Evolutionary conservation across 441 rosid species (phyloP), one percentile per base, ranked within the genome.

Genomic region (Heliophila coronopifolia): DNA sequence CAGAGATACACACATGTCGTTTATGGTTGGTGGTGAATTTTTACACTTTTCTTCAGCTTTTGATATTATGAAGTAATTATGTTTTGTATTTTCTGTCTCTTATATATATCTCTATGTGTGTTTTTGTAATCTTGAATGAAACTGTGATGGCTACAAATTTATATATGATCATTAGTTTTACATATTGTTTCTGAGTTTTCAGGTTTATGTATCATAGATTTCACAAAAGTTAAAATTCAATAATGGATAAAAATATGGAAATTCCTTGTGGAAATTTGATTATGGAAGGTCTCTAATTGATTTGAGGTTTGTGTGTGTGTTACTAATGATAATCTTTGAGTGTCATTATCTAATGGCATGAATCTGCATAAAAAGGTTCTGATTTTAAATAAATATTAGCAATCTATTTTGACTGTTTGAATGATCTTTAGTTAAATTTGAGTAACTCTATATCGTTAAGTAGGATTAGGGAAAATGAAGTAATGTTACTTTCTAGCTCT

Each of bases 21-120:
- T 20, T 70, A 83, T 72, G 97, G 94, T 10, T 88, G 94, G 90
- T 69, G 82, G 73, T 88, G 90, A 78, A n/a, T n/a, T n/a, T n/a
- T n/a, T 16, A 16, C 7, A 18, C 9, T 27, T 20, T 10, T 10
- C 11, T 15, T n/a, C 28, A 44, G 4, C 15, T 39, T 51, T 44
- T 49, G 39, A 39, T 48, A 41, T 39, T 10, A 23, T 46, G 30
- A 14, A 63, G 68, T 63, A 50, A 50, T 28, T 50, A 50, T 65
- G 53, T n/a, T 11, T 30, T 57, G 31, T 63, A 7, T 10, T 53
- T 0, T 26, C 9, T 40, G 1, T 26, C 8, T 50, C 13, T 47
- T 2, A 28, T 3, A 1, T 55, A 18, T 57, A 2, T 22, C 1
- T 36, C 2, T 42, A 3, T 32, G 41, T 27, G 44, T 64, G 59